Evolutionary conservation across 305 asterid species (phyloP).

Genomic region (Fraxinus nigra): DNA sequence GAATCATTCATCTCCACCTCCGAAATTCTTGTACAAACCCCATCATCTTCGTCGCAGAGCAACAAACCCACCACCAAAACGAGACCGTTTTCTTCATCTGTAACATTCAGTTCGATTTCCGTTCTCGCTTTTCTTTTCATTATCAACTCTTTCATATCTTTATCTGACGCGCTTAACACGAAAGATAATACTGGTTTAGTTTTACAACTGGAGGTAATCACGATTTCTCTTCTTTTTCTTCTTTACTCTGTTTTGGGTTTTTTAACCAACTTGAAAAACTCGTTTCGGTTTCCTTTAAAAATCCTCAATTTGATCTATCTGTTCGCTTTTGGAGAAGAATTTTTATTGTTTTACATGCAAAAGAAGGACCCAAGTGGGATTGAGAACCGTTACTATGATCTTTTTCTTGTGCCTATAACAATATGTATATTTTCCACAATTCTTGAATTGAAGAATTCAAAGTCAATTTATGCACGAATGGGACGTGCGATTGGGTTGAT

Average conservation of each 20-base stretch:
- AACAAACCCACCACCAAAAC: constrained; percentile 17
- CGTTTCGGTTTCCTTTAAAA: constrained; percentile 42
- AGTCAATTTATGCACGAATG: constrained; percentile 48
- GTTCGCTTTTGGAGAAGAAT: constrained; percentile 82
- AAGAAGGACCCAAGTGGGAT: constrained; percentile 83
- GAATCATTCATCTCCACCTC: constrained; percentile 53
- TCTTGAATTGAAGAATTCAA: constrained; percentile 58
- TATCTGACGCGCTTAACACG: constrained; percentile 56
- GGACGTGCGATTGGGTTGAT: constrained; percentile 77
- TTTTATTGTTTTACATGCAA: constrained; percentile 63
- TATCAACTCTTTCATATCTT: constrained; percentile 58
- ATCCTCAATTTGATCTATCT: constrained; percentile 52
- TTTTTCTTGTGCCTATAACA: constrained; percentile 64
- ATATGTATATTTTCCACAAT: constrained; percentile 70
- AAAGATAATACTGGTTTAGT: constrained; percentile 61
- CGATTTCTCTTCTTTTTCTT: constrained; percentile 53
- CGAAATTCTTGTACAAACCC: constrained; percentile 23
- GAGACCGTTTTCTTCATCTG: constrained; percentile 35
- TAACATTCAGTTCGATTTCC: constrained; percentile 51
- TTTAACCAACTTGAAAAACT: constrained; percentile 29
- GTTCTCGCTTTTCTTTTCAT: constrained; percentile 52
- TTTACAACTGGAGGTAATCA: constrained; percentile 67
- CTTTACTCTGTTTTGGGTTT: constrained; percentile 65
- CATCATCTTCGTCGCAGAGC: constrained; percentile 24
- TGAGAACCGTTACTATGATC: constrained; percentile 80